Evolutionary conservation across 257 asterid genomes (phyloP), one percentile per base, ranked within the genome.

Genomic region (Plantago elongata): DNA sequence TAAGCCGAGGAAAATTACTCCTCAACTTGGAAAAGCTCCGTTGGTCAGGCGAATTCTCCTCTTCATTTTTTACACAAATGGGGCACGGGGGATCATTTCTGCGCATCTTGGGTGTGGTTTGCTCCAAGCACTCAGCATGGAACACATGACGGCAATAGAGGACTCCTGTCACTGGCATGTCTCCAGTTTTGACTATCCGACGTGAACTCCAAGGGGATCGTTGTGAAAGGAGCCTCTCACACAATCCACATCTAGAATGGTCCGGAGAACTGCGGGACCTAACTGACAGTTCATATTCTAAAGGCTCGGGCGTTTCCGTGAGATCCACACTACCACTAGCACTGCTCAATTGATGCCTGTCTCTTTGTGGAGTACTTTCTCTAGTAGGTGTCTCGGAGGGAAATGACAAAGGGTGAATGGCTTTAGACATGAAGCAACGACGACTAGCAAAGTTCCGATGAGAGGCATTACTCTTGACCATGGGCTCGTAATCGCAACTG

Each of bases 111-210:
- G 96, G 92, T 4, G 96, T 93, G 1, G 84, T 90, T 65, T 87
- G 97, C 3, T 93, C 97, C 81, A 93, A 68, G 75, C 99, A 93
- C 72, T 93, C 99, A 0, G 94, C 97, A 65, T 93, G 99, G 77
- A 89, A 93, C 37, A 87, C 94, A 44, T 93, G 99, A 13, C 88
- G 74, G 52, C 99, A 93, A 8, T 94, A 85, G 44, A 93, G 97
- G 64, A 93, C 90, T 57, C 97, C 97, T 13, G 99, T 75, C 52
- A 89, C 79, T 0, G 97, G 99, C 97, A 89, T 89, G 62, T 93
- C 99, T 18, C 95, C 95, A 15, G 86, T 89, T 71, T 84, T 80
- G 11, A 89, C 77, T 13, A 89, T 89, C 54, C 96, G 78, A 34
- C 89, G 83, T 2, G 96, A 85, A 68, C 99, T 87, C 96, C 95